These are phyloP conservation scores for Porogramme epimiltina DNA, from an alignment of 1,284 basidiomycete species.

Conservation along the genomic window DNA sequence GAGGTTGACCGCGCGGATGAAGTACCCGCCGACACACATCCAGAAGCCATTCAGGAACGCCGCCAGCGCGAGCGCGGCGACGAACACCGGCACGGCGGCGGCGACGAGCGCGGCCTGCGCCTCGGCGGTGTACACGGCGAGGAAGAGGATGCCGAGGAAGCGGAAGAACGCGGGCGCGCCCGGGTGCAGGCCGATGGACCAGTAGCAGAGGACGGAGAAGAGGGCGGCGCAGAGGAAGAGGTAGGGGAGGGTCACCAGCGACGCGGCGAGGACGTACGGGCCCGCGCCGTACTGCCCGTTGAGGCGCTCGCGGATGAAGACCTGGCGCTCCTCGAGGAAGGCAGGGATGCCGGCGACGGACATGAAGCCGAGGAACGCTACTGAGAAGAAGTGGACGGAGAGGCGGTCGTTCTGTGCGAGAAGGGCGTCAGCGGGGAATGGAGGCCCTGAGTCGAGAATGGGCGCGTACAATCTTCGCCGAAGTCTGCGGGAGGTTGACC, in stretches of 20 bases:
- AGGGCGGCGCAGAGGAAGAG: background rate
- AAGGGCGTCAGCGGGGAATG: background rate
- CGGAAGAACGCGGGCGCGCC: background rate
- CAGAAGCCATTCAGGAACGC: background rate
- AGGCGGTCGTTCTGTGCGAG: background rate
- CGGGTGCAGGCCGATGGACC: background rate
- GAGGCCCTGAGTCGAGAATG: background rate
- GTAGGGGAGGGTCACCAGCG: background rate
- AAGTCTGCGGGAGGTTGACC: background rate
- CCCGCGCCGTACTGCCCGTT: background rate
- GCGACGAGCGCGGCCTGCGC: background rate
- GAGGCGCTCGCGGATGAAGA: background rate
- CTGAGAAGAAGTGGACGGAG: background rate
- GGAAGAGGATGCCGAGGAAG: background rate
- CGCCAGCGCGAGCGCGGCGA: background rate
- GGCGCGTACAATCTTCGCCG: background rate
- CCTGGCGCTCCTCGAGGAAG: background rate
- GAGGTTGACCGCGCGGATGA: background rate
- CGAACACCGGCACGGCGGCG: background rate
- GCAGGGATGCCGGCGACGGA: background rate
- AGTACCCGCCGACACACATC: background rate
- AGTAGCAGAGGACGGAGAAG: background rate
- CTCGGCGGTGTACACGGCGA: background rate
- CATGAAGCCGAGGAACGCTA: background rate
- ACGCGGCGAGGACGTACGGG: background rate